A percentile compares a stretch with the other conserved stretches of the same genome.
phyloP scores from a whole-genome alignment of 2,329 filamentous ascomycete species.

The Aspergillus sp. region DNA sequence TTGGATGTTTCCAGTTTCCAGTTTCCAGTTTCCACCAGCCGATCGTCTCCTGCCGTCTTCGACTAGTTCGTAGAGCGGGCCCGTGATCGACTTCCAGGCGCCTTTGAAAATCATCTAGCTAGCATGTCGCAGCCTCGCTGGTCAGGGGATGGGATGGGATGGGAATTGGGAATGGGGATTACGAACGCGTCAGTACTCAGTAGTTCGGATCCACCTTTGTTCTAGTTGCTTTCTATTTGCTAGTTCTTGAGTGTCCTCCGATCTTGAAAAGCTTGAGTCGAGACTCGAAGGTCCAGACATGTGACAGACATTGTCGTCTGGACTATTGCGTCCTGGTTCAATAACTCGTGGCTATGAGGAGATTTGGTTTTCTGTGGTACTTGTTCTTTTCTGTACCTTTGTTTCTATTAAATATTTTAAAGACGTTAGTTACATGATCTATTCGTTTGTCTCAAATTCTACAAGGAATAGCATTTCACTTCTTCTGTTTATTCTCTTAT shows the following conservation, averaged over 20 bases:
- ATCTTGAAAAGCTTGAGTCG: neutral
- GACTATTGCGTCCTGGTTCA: neutral
- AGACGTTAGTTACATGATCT: no score
- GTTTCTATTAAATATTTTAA: no score
- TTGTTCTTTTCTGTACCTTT: no score
- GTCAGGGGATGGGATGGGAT: neutral
- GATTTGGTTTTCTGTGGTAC: no score
- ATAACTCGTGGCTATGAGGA: neutral
- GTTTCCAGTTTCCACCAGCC: neutral
- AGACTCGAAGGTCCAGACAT: neutral
- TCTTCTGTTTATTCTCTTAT: neutral
- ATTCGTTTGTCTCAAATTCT: no score
- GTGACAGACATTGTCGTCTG: neutral
- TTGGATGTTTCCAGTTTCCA: neutral
- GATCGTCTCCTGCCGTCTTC: neutral
- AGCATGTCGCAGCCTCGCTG: neutral
- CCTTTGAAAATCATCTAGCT: neutral
- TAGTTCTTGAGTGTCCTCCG: neutral
- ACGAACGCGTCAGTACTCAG: neutral
- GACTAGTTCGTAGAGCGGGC: neutral
- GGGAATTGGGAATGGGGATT: no score
- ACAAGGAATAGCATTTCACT: no score
- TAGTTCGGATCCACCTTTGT: neutral
- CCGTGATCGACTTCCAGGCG: neutral
- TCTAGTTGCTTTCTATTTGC: neutral